phyloP scores from a whole-genome alignment of 495 filamentous ascomycete species.

The Recurvomyces mirabilis region DNA sequence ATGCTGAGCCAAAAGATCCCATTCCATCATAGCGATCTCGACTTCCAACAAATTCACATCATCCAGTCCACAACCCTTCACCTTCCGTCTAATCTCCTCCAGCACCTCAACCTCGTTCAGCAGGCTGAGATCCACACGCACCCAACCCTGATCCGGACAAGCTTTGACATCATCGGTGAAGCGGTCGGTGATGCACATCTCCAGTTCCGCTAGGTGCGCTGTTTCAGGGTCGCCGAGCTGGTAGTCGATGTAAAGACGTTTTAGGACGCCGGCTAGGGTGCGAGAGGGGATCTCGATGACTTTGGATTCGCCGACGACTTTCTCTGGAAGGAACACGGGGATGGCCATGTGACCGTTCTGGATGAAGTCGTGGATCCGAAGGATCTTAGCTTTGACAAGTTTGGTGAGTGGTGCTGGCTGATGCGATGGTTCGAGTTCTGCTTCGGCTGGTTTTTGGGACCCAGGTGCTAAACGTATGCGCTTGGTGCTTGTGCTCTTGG shows the following conservation, averaged over 20 bases:
- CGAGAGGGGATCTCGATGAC: constrained; percentile 1
- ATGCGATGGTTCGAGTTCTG: not conserved
- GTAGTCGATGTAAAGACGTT: not conserved
- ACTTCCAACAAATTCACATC: constrained; percentile 3
- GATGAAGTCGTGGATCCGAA: not conserved
- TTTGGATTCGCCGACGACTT: not conserved
- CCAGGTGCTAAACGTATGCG: not conserved
- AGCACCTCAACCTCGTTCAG: not conserved
- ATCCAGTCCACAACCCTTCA: not conserved
- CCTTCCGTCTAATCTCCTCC: not conserved
- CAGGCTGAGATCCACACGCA: not conserved
- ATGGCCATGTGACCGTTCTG: not conserved
- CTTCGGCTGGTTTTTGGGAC: not conserved
- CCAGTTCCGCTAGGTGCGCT: not conserved
- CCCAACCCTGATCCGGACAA: constrained; percentile 5
- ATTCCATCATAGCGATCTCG: no score
- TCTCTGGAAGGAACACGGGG: not conserved
- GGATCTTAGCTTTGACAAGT: not conserved
- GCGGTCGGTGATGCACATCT: not conserved
- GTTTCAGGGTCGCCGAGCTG: not conserved
- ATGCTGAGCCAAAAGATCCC: no score
- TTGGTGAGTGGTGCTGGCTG: not conserved
- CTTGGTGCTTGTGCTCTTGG: not conserved
- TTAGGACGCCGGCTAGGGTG: constrained; percentile 1
- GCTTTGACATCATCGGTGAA: constrained; percentile 5